phyloP scores from a whole-genome alignment of 2,329 filamentous ascomycete species.

The Fusarium euwallaceae region DNA sequence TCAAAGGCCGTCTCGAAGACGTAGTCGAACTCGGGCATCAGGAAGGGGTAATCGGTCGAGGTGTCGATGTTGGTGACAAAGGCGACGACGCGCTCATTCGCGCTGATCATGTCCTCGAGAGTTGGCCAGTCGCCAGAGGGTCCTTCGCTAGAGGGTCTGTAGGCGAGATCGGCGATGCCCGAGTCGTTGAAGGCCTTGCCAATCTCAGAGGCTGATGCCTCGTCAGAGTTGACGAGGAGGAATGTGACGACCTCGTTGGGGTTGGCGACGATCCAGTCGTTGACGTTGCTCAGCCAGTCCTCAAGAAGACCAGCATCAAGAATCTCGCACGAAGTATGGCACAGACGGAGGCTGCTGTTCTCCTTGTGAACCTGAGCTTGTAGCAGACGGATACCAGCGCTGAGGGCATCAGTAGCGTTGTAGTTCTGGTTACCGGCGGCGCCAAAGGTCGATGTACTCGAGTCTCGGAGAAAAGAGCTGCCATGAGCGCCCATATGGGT shows the following conservation, averaged over 20 bases:
- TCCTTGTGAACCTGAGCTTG: slow-evolving; percentile 78
- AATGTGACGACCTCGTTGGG: slow-evolving; percentile 82
- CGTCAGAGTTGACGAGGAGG: slow-evolving; percentile 78
- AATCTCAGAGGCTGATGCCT: slow-evolving; percentile 67
- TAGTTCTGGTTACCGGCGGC: slow-evolving; percentile 79
- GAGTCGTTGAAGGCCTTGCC: slow-evolving; percentile 67
- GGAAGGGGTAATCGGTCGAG: slow-evolving; percentile 63
- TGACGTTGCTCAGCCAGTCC: slow-evolving; percentile 74
- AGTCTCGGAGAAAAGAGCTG: slow-evolving; percentile 77
- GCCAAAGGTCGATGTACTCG: slow-evolving; percentile 66
- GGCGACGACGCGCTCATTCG: slow-evolving; percentile 74
- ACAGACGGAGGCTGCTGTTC: slow-evolving; percentile 72
- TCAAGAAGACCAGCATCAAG: slow-evolving; percentile 77
- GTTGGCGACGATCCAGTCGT: slow-evolving; percentile 77
- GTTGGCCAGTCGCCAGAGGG: slow-evolving; percentile 73
- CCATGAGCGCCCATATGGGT: slow-evolving; percentile 85
- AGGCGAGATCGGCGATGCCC: slow-evolving; percentile 73
- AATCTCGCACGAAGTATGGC: slow-evolving; percentile 76
- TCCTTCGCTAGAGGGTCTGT: slow-evolving; percentile 63
- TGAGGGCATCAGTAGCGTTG: slow-evolving; percentile 78
- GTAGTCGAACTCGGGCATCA: slow-evolving; percentile 73
- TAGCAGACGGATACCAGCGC: slow-evolving; percentile 78
- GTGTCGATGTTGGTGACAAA: slow-evolving; percentile 72
- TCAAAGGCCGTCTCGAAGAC: slow-evolving; percentile 82
- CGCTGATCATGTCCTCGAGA: slow-evolving; percentile 75